phyloP scores from a whole-genome alignment of 2,329 filamentous ascomycete genomes.

The Phyllosticta capitalensis region DNA sequence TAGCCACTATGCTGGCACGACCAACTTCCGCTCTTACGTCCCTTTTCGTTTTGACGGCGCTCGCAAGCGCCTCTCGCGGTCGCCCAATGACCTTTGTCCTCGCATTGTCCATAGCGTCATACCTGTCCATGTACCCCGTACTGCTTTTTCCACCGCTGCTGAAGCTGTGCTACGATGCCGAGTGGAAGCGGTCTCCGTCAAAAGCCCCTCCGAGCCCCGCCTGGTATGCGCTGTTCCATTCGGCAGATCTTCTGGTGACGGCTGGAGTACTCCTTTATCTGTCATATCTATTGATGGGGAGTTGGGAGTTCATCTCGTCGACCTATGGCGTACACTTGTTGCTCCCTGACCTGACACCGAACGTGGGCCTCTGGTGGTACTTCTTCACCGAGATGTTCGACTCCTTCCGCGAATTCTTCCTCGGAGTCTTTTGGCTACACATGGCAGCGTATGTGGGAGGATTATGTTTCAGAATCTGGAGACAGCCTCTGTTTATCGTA shows the following conservation, averaged over 20 bases:
- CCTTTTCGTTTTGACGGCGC: constrained; percentile 73
- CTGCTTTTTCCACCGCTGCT: constrained; percentile 76
- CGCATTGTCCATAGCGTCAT: constrained; percentile 76
- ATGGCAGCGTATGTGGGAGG: constrained; percentile 82
- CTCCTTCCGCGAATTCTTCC: constrained; percentile 92
- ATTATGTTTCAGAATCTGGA: constrained; percentile 69
- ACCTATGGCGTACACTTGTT: constrained; percentile 92
- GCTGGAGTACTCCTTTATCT: constrained; percentile 56
- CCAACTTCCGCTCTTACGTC: constrained; percentile 85
- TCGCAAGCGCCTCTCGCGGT: constrained; percentile 69
- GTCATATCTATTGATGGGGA: constrained; percentile 65
- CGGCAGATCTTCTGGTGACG: constrained; percentile 44
- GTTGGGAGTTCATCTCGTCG: constrained; percentile 78
- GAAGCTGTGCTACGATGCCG: constrained; percentile 67
- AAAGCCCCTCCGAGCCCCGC: constrained; percentile 18
- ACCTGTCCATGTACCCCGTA: constrained; percentile 84
- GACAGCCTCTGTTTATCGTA: constrained; percentile 78
- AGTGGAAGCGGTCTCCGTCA: constrained; percentile 18
- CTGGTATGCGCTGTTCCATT: constrained; percentile 47
- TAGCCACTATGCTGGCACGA: constrained; percentile 81
- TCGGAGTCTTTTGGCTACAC: constrained; percentile 96
- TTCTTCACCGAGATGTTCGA: constrained; percentile 99
- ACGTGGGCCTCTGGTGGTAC: constrained; percentile 98
- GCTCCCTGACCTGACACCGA: constrained; percentile 85
- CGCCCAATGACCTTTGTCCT: constrained; percentile 66